Percentiles rank a stretch among this genome's conserved stretches.
phyloP scores from a whole-genome alignment of 352 stramenopile species.

The Phytophthora tentaculata region DNA sequence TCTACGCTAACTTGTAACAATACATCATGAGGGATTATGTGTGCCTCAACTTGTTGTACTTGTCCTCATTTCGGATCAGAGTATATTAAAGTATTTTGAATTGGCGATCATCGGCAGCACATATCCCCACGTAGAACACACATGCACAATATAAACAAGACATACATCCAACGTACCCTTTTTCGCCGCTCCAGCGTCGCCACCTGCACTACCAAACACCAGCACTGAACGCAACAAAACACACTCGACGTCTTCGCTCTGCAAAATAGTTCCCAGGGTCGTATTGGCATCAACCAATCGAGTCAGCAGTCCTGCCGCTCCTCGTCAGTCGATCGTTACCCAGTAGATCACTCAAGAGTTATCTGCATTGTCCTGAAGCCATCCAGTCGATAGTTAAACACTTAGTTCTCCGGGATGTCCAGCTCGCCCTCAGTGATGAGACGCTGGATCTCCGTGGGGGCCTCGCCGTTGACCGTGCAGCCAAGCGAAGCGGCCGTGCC shows the following conservation, averaged over 20 bases:
- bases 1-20: too few species aligned
- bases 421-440: conserved; percentile 97
- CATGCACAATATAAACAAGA: conserved; percentile 22
- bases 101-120: conserved; percentile 60
- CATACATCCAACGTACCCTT: conserved; percentile 25
- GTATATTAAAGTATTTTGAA: conserved; percentile 88
- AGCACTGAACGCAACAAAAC: conserved; percentile 19
- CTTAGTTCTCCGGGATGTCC: conserved; percentile 97
- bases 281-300: conserved; percentile 35
- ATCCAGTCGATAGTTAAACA: conserved; percentile 16
- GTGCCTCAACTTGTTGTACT: conserved; percentile 56
- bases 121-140: conserved; percentile 16
- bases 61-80: conserved; percentile 76
- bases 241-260: conserved; percentile 31
- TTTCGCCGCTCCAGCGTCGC: conserved; percentile 11
- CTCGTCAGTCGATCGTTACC: conserved; percentile 22
- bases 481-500: conserved; percentile 98
- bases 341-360: conserved; percentile 6
- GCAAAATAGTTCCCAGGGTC: conserved; percentile 37
- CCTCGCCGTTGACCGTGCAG: conserved; percentile 99
- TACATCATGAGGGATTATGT: conserved; percentile 24
- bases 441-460: conserved; percentile 96
- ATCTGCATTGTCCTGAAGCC: conserved; percentile 15
- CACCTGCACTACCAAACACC: conserved; percentile 17
- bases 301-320: conserved; percentile 8